These are phyloP conservation scores for Penicillium goetzii DNA, from an alignment of 495 filamentous ascomycete genomes.

Conservation along the genomic window DNA sequence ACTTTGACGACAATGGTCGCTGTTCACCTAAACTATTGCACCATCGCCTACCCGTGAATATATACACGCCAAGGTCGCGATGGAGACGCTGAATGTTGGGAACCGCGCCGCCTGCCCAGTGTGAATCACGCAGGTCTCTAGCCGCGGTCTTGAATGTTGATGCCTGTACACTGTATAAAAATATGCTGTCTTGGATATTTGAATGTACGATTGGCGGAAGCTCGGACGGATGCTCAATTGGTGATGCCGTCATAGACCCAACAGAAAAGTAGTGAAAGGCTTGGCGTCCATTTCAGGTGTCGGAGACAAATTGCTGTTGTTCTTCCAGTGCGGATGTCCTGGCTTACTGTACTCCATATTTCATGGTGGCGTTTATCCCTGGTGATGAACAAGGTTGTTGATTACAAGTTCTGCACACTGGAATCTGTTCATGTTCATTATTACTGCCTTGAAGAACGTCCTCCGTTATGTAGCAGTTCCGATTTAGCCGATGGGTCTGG, in stretches of 20 bases:
- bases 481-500: not conserved
- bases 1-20: not conserved
- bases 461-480: not conserved
- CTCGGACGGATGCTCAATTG: not conserved
- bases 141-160: not conserved
- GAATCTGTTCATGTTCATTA: not conserved
- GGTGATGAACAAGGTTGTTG: not conserved
- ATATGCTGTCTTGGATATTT: too few species aligned
- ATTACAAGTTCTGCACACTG: not conserved
- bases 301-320: not conserved
- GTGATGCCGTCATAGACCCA: not conserved
- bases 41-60: not conserved
- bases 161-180: not conserved
- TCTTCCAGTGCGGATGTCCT: too few species aligned
- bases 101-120: not conserved
- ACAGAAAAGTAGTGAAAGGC: not conserved
- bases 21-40: not conserved
- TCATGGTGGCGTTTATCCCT: too few species aligned
- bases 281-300: not conserved
- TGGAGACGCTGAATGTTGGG: not conserved
- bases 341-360: too few species aligned
- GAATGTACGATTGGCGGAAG: not conserved
- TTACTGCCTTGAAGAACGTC: not conserved
- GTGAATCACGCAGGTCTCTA: not conserved
- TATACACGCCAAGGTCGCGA: constrained; percentile 1